Conservation (phyloP, 768 basidiomycete species). For the Symmetrospora coprosmae region DNA sequence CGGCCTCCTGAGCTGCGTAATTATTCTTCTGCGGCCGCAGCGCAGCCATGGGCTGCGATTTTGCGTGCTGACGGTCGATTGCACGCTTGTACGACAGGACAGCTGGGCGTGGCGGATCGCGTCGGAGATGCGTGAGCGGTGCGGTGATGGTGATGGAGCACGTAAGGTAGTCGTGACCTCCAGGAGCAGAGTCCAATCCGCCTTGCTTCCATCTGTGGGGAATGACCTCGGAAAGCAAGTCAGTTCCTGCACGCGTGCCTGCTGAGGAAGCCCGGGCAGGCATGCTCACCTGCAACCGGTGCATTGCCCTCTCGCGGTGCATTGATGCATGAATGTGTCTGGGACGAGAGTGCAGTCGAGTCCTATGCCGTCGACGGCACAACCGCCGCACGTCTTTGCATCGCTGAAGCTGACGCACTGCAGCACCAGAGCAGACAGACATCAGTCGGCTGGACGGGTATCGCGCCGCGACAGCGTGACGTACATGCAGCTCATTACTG, state of each 20-base stretch:
- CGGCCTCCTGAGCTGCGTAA: not conserved
- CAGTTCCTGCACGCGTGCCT: not conserved
- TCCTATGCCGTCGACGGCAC: slow-evolving; percentile 8
- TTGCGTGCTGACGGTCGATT: slow-evolving; percentile 1
- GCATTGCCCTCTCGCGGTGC: slow-evolving; percentile 13
- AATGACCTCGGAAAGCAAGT: not conserved
- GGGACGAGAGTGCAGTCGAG: not conserved
- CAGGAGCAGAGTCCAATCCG: not conserved
- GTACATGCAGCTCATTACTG: slow-evolving; percentile 9
- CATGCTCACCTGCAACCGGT: slow-evolving; percentile 16
- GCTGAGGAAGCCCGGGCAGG: too few relatives aligned
- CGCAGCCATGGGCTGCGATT: not conserved
- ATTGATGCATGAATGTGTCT: slow-evolving; percentile 3
- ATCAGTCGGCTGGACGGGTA: not conserved
- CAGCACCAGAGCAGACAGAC: not conserved
- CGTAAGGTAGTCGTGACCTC: not conserved
- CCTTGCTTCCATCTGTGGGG: slow-evolving; percentile 11
- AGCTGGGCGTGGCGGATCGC: not conserved
- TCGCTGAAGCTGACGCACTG: slow-evolving; percentile 9
- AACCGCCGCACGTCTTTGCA: slow-evolving; percentile 12
- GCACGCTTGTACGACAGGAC: too few relatives aligned
- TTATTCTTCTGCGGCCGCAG: not conserved
- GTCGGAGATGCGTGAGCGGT: not conserved
- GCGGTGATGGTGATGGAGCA: slow-evolving; percentile 9
- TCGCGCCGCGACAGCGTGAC: not conserved